A percentile compares a stretch with the other conserved stretches of the same genome.
phyloP scores from a whole-genome alignment of 306 rosid genomes.

The Malus fusca region DNA sequence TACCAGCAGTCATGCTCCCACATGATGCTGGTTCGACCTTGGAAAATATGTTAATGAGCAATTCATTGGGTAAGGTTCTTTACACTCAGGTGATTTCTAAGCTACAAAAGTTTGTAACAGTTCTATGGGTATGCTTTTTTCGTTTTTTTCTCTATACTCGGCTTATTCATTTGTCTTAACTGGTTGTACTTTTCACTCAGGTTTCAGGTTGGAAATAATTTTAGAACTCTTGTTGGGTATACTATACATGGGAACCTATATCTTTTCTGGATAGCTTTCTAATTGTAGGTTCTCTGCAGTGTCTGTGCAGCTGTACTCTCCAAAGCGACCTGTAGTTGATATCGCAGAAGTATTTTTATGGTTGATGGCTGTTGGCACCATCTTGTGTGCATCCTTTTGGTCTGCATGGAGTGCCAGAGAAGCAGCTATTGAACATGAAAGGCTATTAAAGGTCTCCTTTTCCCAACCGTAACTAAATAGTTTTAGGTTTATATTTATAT shows the following conservation, averaged over 20 bases:
- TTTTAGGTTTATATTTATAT: not conserved
- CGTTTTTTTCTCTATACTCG: not conserved
- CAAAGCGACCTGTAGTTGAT: slow-evolving; percentile 71
- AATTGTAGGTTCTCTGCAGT: slow-evolving; percentile 43
- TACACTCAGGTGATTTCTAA: slow-evolving; percentile 1
- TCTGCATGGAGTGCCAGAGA: slow-evolving; percentile 86
- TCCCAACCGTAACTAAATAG: not conserved
- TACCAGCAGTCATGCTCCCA: slow-evolving; percentile 92
- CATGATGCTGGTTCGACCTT: slow-evolving; percentile 78
- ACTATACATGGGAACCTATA: not conserved
- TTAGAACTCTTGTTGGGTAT: not conserved
- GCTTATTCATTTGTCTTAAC: not conserved
- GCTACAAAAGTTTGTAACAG: not conserved
- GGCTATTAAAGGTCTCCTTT: slow-evolving; percentile 55
- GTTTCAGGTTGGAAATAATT: not conserved
- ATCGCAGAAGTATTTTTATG: slow-evolving; percentile 92
- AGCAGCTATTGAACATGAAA: slow-evolving; percentile 66
- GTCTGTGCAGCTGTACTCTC: slow-evolving; percentile 89
- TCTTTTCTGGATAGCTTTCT: not conserved
- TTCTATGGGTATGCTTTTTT: not conserved
- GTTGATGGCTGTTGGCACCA: slow-evolving; percentile 90
- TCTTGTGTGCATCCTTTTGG: slow-evolving; percentile 93
- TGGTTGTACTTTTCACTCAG: not conserved
- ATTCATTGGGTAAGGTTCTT: slow-evolving; percentile 49
- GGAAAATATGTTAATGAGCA: slow-evolving; percentile 50